Evolutionary conservation across 2,329 filamentous ascomycete genomes (phyloP).

Genomic region (Calycina marina): DNA sequence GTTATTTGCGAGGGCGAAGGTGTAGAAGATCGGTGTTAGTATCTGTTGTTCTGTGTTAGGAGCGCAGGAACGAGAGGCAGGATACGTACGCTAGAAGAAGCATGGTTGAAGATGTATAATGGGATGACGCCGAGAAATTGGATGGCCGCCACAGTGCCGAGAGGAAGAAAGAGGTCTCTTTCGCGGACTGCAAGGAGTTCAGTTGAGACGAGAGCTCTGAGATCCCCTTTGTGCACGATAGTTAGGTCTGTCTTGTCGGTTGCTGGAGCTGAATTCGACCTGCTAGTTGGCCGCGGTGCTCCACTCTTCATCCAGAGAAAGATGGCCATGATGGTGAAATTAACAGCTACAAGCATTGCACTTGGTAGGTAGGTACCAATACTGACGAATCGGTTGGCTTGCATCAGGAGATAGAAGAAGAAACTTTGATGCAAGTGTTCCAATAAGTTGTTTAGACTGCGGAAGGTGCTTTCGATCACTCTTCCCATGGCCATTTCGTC

Average conservation of each 20-base stretch:
- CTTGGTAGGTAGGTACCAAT: slow-evolving; percentile 95
- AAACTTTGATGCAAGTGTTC: slow-evolving; percentile 98
- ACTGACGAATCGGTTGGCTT: slow-evolving; percentile 84
- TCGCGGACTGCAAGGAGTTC: slow-evolving; percentile 11
- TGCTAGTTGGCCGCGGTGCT: slow-evolving; percentile 16
- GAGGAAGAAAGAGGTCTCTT: slow-evolving; percentile 54
- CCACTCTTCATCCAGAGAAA: slow-evolving; percentile 88
- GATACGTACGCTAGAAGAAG: slow-evolving; percentile 41
- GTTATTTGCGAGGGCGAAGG: slow-evolving; percentile 40
- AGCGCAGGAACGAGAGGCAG: no score
- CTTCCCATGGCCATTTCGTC: slow-evolving; percentile 94
- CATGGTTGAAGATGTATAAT: slow-evolving; percentile 73
- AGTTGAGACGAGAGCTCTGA: slow-evolving; percentile 14
- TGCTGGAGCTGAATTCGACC: slow-evolving; percentile 14
- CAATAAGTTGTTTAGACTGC: slow-evolving; percentile 88
- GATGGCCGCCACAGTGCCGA: slow-evolving; percentile 54
- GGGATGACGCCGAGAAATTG: slow-evolving; percentile 71
- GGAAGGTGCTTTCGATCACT: slow-evolving; percentile 77
- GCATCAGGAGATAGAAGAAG: slow-evolving; percentile 96
- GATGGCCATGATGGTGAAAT: slow-evolving; percentile 92
- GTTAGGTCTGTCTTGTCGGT: slow-evolving; percentile 22
- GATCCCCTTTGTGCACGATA: slow-evolving; percentile 11
- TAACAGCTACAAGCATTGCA: slow-evolving; percentile 91
- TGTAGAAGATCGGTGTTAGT: slow-evolving; percentile 41
- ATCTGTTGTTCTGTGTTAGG: slow-evolving; percentile 28